Percentiles rank a stretch among this genome's conserved stretches.
These are phyloP conservation scores for Pseudogymnoascus sp. DNA, from an alignment of 2,329 filamentous ascomycete genomes.

Conservation along the genomic window DNA sequence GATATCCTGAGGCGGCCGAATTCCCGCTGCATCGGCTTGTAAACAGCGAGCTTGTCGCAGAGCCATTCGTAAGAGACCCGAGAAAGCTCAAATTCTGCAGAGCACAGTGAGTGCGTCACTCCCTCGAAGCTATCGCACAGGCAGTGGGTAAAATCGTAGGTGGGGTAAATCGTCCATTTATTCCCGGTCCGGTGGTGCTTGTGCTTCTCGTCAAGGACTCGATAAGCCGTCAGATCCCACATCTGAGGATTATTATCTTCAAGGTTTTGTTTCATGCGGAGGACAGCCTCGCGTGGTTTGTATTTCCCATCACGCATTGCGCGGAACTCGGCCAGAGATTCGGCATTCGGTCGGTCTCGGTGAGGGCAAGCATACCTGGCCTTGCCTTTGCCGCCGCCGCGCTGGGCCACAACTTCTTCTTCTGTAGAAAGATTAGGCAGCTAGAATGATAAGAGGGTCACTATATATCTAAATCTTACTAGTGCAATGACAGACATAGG, in stretches of 20 bases:
- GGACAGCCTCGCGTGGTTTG: conserved; percentile 70
- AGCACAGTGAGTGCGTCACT: conserved; percentile 88
- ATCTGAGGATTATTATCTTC: conserved; percentile 82
- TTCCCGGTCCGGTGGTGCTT: conserved; percentile 60
- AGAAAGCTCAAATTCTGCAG: conserved; percentile 81
- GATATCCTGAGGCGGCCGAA: conserved; percentile 70
- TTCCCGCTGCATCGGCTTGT: conserved; percentile 90
- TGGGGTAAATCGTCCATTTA: conserved; percentile 89
- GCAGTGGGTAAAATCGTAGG: conserved; percentile 89
- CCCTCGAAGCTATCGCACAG: conserved; percentile 86
- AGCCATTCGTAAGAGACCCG: conserved; percentile 87
- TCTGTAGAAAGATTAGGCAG: conserved; percentile 33
- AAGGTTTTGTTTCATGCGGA: conserved; percentile 90
- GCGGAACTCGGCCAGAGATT: conserved; percentile 74
- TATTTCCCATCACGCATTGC: conserved; percentile 94
- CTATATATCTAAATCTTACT: neutral
- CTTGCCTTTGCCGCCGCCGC: conserved; percentile 65
- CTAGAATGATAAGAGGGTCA: neutral
- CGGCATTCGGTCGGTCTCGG: conserved; percentile 64
- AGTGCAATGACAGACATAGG: conserved; percentile 83
- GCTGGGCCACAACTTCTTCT: conserved; percentile 75
- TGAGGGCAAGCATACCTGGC: conserved; percentile 74
- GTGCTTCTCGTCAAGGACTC: conserved; percentile 69
- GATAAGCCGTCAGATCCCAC: conserved; percentile 92
- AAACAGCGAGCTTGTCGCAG: conserved; percentile 71